Evolutionary conservation across 2,329 filamentous ascomycete species (phyloP).

Genomic region (Epicoccum nigrum): DNA sequence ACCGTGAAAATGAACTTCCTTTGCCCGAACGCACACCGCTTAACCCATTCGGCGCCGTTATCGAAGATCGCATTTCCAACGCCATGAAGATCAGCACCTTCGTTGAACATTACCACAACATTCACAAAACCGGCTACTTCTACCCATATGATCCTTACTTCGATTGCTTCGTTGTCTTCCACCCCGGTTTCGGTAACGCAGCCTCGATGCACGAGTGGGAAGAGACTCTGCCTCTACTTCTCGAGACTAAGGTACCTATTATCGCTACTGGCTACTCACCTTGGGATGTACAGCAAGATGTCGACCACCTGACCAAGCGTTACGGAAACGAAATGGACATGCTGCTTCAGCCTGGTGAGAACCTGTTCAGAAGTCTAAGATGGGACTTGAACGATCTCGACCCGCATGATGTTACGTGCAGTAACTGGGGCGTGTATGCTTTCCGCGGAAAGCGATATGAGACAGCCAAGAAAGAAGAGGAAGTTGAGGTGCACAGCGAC

Average conservation of each 20-base stretch:
- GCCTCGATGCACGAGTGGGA: constrained; percentile 94
- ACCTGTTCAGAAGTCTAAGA: constrained; percentile 86
- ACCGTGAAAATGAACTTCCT: constrained; percentile 91
- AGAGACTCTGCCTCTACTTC: constrained; percentile 82
- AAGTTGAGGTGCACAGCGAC: constrained; percentile 43
- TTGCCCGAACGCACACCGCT: constrained; percentile 80
- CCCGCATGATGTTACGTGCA: constrained; percentile 90
- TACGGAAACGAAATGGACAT: constrained; percentile 91
- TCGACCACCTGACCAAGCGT: constrained; percentile 85
- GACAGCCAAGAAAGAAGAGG: constrained; percentile 61
- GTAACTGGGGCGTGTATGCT: constrained; percentile 97
- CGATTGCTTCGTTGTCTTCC: constrained; percentile 96
- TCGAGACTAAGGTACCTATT: constrained; percentile 95
- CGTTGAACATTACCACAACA: constrained; percentile 96
- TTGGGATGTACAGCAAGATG: constrained; percentile 90
- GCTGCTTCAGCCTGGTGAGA: constrained; percentile 89
- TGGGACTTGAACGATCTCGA: constrained; percentile 98
- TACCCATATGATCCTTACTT: constrained; percentile 97
- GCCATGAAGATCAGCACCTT: constrained; percentile 97
- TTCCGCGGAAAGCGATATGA: constrained; percentile 97
- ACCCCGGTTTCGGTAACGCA: constrained; percentile 93
- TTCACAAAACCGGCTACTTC: constrained; percentile 90
- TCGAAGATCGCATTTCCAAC: constrained; percentile 87
- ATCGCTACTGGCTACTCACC: constrained; percentile 96
- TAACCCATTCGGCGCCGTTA: constrained; percentile 92